Evolutionary conservation across 441 rosid species (phyloP), one percentile per base, ranked within the genome.

Genomic region (Erysimum cheiri): DNA sequence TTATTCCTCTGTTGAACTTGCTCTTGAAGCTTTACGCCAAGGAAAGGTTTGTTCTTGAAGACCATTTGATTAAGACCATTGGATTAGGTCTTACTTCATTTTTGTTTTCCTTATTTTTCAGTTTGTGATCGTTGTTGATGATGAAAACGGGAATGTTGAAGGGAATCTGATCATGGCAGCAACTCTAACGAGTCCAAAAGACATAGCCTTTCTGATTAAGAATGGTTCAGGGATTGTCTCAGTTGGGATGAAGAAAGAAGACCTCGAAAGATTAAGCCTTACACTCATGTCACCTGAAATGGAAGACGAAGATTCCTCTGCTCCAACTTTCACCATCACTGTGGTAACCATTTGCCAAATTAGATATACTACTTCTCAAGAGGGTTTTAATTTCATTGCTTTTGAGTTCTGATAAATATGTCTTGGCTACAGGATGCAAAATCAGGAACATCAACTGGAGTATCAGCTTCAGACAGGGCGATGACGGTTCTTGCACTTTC

Each of bases 111-210:
- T 43, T 64, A 37, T 31, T 28, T 69, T 64, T 78, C 77, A 90
- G 98, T 85, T 92, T 86, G 88, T 92, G 82, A 85, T 90, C 67
- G 90, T 88, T 66, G 91, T 90, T 75, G 98, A 88, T 36, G 97
- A 90, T 82, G 98, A 92, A 70, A 77, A 81, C 59, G 91, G 86
- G 67, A 72, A 80, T 64, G 73, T 84, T 73, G 96, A 87, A 87
- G 96, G 98, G 65, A 87, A 86, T 85, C 78, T 92, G 39, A 71
- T 88, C 60, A 90, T 84, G 93, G 84, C 95, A 48, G 96, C 95
- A 26, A 60, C 82, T 72, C 81, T 80, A 52, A 62, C 87, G 12
- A 85, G 79, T 78, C 79, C 92, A 6, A 65, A 69, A 59, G 77
- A 83, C 13, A 70, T 88, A 17, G 95, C 92, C 3, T 92, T 90